These are phyloP conservation scores for Linnemannia elongata DNA, from an alignment of 192 early-diverging fungal species.

Conservation along the genomic window DNA sequence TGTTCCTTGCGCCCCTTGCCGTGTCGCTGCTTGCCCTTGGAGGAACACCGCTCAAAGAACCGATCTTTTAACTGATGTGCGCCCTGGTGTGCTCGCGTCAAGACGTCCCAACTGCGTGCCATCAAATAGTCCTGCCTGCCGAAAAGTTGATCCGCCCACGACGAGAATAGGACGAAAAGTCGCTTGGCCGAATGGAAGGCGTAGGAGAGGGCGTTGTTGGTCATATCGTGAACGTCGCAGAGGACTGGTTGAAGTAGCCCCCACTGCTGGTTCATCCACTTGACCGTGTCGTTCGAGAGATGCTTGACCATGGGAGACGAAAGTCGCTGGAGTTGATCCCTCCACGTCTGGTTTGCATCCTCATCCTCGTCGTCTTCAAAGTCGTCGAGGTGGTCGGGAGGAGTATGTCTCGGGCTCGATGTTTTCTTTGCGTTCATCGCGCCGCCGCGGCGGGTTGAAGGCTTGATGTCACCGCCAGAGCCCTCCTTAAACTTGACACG, in stretches of 20 bases:
- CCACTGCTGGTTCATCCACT: not conserved
- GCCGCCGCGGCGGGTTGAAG: too few species aligned
- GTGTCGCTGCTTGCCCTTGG: not conserved
- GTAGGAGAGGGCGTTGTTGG: not conserved
- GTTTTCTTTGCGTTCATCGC: not conserved
- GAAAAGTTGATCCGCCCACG: not conserved
- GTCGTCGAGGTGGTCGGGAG: not conserved
- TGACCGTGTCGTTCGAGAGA: not conserved
- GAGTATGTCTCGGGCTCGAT: not conserved
- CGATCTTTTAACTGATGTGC: not conserved
- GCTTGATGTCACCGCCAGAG: too few species aligned
- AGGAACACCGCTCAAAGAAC: not conserved
- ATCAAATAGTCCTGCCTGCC: not conserved
- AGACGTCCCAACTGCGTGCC: not conserved
- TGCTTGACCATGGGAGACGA: not conserved
- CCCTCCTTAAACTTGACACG: not conserved
- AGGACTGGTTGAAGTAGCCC: constrained; percentile 1
- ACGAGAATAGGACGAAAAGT: not conserved
- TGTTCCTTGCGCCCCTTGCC: not conserved
- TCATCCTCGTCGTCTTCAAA: constrained; percentile 5
- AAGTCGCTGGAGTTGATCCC: not conserved
- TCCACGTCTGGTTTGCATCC: not conserved
- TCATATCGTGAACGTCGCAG: not conserved
- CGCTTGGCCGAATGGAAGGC: not conserved
- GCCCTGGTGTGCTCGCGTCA: not conserved